Evolutionary conservation across 495 filamentous ascomycete genomes (phyloP).

Genomic region (Aspergillus conjunctus): DNA sequence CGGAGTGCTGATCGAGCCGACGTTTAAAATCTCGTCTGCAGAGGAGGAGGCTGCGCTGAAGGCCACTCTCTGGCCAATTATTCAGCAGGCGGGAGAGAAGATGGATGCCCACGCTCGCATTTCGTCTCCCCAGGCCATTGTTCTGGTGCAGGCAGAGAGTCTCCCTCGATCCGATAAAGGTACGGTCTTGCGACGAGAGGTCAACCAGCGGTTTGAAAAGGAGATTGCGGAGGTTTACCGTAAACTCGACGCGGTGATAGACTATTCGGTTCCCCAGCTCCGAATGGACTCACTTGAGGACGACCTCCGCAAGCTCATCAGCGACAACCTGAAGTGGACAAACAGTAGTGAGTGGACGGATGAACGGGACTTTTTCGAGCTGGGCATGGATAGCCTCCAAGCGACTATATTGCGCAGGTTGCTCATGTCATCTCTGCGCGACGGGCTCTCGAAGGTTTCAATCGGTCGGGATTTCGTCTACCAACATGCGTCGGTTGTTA

Average conservation of each 20-base stretch:
- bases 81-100: slow-evolving; percentile 25
- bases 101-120: slow-evolving; percentile 38
- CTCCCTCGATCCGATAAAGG: slow-evolving; percentile 43
- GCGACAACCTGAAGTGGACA: slow-evolving; percentile 12
- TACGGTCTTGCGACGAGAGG: slow-evolving; percentile 30
- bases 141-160: slow-evolving; percentile 13
- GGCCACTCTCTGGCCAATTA: slow-evolving; percentile 30
- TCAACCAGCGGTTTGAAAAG: slow-evolving; percentile 3
- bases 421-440: slow-evolving; percentile 1
- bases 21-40: slow-evolving; percentile 7
- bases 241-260: slow-evolving; percentile 21
- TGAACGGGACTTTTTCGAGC: slow-evolving; percentile 39
- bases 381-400: slow-evolving; percentile 42
- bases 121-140: slow-evolving; percentile 27
- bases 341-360: background rate
- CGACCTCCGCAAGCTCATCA: slow-evolving; percentile 22
- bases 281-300: background rate
- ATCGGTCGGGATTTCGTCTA: slow-evolving; percentile 32
- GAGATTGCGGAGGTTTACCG: slow-evolving; percentile 34
- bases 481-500: slow-evolving; percentile 19
- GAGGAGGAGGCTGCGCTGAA: slow-evolving; percentile 18
- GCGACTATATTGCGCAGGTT: slow-evolving; percentile 26
- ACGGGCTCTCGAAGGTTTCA: too few relatives aligned
- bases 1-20: slow-evolving; percentile 36
- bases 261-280: background rate